Percentiles rank a stretch among this genome's conserved stretches.
Conservation (phyloP, 2,329 filamentous ascomycete genomes). For the Rhynchosporium graminicola region DNA sequence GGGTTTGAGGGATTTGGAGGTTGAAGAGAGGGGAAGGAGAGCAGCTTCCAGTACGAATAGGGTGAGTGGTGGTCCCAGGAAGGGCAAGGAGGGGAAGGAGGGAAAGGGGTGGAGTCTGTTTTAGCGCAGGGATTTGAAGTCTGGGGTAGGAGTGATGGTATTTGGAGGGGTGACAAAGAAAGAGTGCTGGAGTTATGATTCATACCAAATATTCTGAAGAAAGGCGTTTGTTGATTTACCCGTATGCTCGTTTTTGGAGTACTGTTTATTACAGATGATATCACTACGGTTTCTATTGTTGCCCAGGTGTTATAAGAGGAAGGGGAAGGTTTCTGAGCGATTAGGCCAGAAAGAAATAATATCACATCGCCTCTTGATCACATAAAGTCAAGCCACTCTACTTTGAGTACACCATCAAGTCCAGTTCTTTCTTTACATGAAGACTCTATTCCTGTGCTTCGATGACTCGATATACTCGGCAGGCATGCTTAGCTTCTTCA, state of each 20-base stretch:
- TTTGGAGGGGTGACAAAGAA: constrained; percentile 4
- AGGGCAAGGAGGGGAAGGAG: constrained; percentile 23
- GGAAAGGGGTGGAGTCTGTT: constrained; percentile 35
- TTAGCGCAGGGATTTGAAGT: constrained; percentile 5
- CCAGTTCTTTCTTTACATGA: too few species aligned
- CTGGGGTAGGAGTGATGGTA: background rate
- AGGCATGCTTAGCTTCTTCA: too few species aligned
- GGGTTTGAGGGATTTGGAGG: constrained; percentile 79
- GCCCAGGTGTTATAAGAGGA: background rate
- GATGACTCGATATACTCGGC: too few species aligned
- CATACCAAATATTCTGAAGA: constrained; percentile 15
- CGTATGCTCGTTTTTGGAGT: background rate
- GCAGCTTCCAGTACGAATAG: constrained; percentile 28
- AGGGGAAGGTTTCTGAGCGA: background rate
- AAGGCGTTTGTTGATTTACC: constrained; percentile 9
- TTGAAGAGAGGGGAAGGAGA: constrained; percentile 56
- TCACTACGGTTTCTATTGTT: constrained; percentile 6
- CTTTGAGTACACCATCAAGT: background rate
- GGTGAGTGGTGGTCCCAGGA: constrained; percentile 17
- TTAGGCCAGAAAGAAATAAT: background rate
- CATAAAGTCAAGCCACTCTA: constrained; percentile 3
- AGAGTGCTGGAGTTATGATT: constrained; percentile 9
- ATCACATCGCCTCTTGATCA: constrained; percentile 8
- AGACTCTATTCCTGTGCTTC: too few species aligned
- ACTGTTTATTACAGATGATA: constrained; percentile 13